Evolutionary conservation across 1,284 basidiomycete genomes (phyloP), one percentile per base, ranked within the genome.

Genomic region (Waitea zeae): DNA sequence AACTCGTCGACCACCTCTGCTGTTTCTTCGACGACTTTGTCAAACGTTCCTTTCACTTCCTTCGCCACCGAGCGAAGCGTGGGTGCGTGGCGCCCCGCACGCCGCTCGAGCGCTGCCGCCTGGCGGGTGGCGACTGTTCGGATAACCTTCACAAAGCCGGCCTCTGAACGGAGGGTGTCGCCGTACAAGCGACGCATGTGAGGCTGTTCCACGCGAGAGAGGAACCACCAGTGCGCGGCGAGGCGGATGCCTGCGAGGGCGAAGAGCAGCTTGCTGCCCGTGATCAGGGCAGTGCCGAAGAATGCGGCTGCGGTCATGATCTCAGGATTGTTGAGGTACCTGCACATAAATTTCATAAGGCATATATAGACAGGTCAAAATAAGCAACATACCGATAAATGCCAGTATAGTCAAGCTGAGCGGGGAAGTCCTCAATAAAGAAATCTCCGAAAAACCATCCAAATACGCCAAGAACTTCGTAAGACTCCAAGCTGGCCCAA

Each of bases 401-500:
- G 20, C 93, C 93, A 34, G 88, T 93, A 53, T 97, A 97, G 41
- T 92, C 87, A 5, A 97, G 62, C 43, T 88, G 76, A 1, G 83
- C 62, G 2, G 93, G 89, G 52, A 88, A 93, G 45, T 89, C 84
- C 45, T 88, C 77, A 51, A 96, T 80, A 66, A 97, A 98, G 58
- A 98, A 98, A 56, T 98, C 93, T 15, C 88, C 88, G 47, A 92
- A 96, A 58, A 93, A 89, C 90, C 90, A 96, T 13, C 90, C 83
- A 49, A 95, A 95, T 31, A 84, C 71, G 4, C 93, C 93, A 0
- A 98, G 68, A 12, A 92, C 93, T 48, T 95, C 81, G 54, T 78
- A 96, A 1, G 80, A 87, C 40, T 90, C 89, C 43, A 71, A 66
- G 1, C 87, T 81, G 0, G 89, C 80, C 93, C 93, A 98, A 20